Conservation (phyloP, 2,329 filamentous ascomycete species). For the Pseudogymnoascus sp. region DNA sequence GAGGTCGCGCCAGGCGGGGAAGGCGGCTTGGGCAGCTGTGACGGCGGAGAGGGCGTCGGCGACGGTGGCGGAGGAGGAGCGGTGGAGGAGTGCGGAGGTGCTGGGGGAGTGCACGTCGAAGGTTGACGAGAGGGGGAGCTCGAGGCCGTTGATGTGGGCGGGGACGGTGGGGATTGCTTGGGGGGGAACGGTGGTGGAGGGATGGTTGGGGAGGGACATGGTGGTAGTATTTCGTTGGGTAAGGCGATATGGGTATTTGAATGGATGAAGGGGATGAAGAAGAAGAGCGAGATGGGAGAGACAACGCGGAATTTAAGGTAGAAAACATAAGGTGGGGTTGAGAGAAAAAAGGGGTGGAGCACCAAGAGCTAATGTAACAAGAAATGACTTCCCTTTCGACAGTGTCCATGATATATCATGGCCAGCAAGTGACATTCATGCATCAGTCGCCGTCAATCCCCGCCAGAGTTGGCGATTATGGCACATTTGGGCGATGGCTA, state of each 20-base stretch:
- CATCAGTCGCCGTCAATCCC: neutral
- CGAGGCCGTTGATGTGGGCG: constrained; percentile 38
- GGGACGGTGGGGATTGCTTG: constrained; percentile 28
- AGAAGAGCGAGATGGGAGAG: too few relatives aligned
- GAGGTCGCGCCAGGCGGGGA: constrained; percentile 60
- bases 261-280: neutral
- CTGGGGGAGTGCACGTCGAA: constrained; percentile 52
- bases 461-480: too few relatives aligned
- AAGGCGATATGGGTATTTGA: neutral
- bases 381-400: neutral
- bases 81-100: constrained; percentile 45
- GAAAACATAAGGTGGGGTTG: neutral
- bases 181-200: neutral
- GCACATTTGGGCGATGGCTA: neutral
- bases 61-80: constrained; percentile 50
- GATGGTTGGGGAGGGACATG: neutral
- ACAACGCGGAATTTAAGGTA: neutral
- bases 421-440: neutral
- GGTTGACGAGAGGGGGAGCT: constrained; percentile 39
- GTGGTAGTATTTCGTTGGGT: neutral
- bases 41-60: constrained; percentile 48
- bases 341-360: neutral
- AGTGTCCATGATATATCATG: constrained; percentile 3
- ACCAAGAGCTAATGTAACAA: neutral
- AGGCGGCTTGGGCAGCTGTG: constrained; percentile 54